Percentiles rank a stretch among this genome's conserved stretches.
Conservation (phyloP, 139 green algal genomes). For the Micractinium conductrix region DNA sequence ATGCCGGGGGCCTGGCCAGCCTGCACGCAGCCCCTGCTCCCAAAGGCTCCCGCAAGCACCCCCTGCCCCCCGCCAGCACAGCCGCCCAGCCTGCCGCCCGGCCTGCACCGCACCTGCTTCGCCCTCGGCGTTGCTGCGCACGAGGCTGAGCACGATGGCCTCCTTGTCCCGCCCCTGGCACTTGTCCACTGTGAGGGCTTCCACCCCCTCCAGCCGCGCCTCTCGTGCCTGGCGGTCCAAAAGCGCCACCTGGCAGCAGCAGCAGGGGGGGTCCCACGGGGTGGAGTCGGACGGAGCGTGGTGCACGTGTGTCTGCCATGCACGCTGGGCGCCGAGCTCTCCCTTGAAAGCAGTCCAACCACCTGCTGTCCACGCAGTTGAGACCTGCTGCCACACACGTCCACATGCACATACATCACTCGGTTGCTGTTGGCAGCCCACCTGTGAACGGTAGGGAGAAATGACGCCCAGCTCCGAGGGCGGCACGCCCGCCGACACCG, state of each 20-base stretch:
- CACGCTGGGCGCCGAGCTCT: too few relatives aligned
- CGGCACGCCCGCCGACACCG: slow-evolving; percentile 60
- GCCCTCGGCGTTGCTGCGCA: slow-evolving; percentile 68
- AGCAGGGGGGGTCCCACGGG: not conserved
- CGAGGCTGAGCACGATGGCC: slow-evolving; percentile 77
- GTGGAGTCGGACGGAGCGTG: too few relatives aligned
- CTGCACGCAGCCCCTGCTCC: too few relatives aligned
- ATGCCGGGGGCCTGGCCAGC: not conserved
- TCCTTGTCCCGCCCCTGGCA: slow-evolving; percentile 88
- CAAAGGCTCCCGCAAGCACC: too few relatives aligned
- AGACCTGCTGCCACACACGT: too few relatives aligned
- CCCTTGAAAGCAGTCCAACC: too few relatives aligned
- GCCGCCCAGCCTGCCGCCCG: not conserved
- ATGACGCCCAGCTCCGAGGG: slow-evolving; percentile 72
- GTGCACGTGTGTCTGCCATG: too few relatives aligned
- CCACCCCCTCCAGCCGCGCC: slow-evolving; percentile 50
- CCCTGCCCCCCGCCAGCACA: too few relatives aligned
- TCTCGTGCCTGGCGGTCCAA: slow-evolving; percentile 20
- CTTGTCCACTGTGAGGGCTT: slow-evolving; percentile 90
- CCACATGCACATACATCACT: too few relatives aligned
- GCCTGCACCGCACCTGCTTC: slow-evolving; percentile 31
- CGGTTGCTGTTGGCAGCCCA: too few relatives aligned
- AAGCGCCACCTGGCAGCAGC: slow-evolving; percentile 68
- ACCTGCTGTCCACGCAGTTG: too few relatives aligned
- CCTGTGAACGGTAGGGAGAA: slow-evolving; percentile 87